Conservation (phyloP, 2,329 filamentous ascomycete species). For the Botryotinia convoluta region DNA sequence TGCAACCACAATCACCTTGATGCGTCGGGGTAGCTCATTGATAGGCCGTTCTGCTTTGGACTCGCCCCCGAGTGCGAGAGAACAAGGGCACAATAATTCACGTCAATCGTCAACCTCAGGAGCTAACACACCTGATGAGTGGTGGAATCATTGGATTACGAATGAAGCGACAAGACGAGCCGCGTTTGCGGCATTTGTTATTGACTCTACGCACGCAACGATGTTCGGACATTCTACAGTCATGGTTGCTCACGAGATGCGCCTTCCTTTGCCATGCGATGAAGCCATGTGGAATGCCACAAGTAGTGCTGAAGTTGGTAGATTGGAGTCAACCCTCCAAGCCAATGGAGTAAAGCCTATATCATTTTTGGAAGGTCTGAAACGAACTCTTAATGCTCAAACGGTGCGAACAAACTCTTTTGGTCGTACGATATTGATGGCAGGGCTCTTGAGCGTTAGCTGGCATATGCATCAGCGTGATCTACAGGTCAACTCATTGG, state of each 20-base stretch:
- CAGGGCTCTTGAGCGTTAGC: constrained; percentile 85
- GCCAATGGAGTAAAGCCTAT: constrained; percentile 80
- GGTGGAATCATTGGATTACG: constrained; percentile 95
- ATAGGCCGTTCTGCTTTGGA: constrained; percentile 83
- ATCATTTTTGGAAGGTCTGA: constrained; percentile 87
- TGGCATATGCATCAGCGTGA: constrained; percentile 99
- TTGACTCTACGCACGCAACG: constrained; percentile 93
- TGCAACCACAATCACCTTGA: constrained; percentile 89
- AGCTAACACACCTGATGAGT: constrained; percentile 75
- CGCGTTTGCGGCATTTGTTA: constrained; percentile 90
- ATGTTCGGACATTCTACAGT: constrained; percentile 98
- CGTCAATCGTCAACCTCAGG: constrained; percentile 62
- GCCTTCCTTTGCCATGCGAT: constrained; percentile 85
- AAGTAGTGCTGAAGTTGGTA: constrained; percentile 79
- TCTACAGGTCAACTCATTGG: constrained; percentile 84
- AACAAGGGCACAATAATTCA: constrained; percentile 49
- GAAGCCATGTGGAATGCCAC: constrained; percentile 90
- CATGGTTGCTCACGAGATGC: constrained; percentile 96
- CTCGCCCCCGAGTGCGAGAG: constrained; percentile 70
- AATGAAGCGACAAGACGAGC: constrained; percentile 86
- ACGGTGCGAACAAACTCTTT: constrained; percentile 90
- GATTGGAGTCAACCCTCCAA: constrained; percentile 76
- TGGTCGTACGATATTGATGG: constrained; percentile 89
- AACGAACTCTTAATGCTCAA: constrained; percentile 81
- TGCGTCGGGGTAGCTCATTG: constrained; percentile 88